phyloP scores from a whole-genome alignment of 2,329 filamentous ascomycete genomes.

The Fusarium albidum region DNA sequence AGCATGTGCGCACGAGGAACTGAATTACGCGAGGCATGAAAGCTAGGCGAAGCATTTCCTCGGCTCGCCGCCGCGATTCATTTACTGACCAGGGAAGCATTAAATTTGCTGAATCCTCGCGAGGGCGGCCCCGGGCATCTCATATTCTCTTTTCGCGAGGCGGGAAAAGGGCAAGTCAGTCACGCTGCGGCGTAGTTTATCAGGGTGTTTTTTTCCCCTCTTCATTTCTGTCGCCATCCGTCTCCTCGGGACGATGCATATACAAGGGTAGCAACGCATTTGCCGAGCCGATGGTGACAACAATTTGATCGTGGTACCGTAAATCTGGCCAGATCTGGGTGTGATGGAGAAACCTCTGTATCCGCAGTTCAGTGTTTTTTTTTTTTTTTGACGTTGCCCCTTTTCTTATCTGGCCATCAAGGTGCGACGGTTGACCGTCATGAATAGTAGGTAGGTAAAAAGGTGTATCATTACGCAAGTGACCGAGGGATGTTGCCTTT shows the following conservation, averaged over 20 bases:
- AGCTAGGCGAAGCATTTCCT: constrained; percentile 12
- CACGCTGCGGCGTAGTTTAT: constrained; percentile 21
- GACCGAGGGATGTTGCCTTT: too few species aligned
- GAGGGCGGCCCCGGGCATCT: not conserved
- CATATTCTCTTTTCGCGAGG: not conserved
- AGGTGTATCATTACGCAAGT: too few species aligned
- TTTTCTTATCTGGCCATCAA: constrained; percentile 2
- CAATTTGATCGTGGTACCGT: constrained; percentile 5
- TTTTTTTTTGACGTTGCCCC: too few species aligned
- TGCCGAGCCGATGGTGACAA: constrained; percentile 24
- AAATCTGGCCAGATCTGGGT: not conserved
- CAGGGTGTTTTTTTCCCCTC: constrained; percentile 31
- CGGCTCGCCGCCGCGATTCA: constrained; percentile 16
- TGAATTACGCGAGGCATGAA: constrained; percentile 5
- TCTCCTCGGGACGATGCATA: constrained; percentile 12
- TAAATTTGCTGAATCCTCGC: not conserved
- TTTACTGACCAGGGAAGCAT: not conserved
- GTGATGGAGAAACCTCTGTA: not conserved
- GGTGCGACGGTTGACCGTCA: not conserved
- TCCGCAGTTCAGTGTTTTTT: not conserved
- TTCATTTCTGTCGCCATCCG: constrained; percentile 27
- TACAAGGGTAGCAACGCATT: constrained; percentile 9
- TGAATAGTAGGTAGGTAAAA: too few species aligned
- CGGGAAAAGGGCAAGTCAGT: not conserved
- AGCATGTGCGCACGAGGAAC: not conserved